These are phyloP conservation scores for Oleoguttula mirabilis DNA, from an alignment of 495 filamentous ascomycete species.

Conservation along the genomic window DNA sequence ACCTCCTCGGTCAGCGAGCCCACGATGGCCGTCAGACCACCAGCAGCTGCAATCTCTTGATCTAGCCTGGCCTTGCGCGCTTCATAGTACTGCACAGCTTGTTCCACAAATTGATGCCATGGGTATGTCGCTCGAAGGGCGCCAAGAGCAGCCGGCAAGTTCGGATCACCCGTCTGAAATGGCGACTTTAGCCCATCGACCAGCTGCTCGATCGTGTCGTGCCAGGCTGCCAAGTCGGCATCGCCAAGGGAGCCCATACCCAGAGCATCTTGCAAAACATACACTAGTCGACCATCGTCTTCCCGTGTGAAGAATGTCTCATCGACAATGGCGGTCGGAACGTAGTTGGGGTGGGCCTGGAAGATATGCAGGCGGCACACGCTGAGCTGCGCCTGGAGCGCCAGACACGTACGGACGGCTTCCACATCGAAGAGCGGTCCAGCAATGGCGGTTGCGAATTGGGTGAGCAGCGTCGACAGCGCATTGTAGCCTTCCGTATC, in stretches of 20 bases:
- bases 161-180: neutral
- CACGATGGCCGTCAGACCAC: slow-evolving; percentile 12
- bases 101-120: slow-evolving; percentile 15
- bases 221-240: neutral
- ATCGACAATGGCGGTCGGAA: slow-evolving; percentile 1
- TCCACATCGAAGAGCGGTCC: neutral
- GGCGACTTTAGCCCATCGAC: neutral
- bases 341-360: neutral
- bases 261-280: slow-evolving; percentile 3
- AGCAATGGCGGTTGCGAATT: slow-evolving; percentile 9
- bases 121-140: slow-evolving; percentile 7
- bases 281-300: slow-evolving; percentile 2
- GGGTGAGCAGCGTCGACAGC: neutral
- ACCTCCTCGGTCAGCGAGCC: slow-evolving; percentile 4
- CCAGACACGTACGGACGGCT: neutral
- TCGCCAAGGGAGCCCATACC: neutral
- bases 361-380: slow-evolving; percentile 1
- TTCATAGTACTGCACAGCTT: slow-evolving; percentile 8
- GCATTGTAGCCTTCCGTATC: slow-evolving; percentile 2
- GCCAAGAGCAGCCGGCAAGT: neutral
- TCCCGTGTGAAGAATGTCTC: slow-evolving; percentile 10
- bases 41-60: slow-evolving; percentile 9
- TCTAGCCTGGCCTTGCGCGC: slow-evolving; percentile 15
- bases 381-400: slow-evolving; percentile 7
- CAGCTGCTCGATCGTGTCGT: neutral